Conservation (phyloP, 202 grass and related monocot species). For the Musa balbisiana region DNA sequence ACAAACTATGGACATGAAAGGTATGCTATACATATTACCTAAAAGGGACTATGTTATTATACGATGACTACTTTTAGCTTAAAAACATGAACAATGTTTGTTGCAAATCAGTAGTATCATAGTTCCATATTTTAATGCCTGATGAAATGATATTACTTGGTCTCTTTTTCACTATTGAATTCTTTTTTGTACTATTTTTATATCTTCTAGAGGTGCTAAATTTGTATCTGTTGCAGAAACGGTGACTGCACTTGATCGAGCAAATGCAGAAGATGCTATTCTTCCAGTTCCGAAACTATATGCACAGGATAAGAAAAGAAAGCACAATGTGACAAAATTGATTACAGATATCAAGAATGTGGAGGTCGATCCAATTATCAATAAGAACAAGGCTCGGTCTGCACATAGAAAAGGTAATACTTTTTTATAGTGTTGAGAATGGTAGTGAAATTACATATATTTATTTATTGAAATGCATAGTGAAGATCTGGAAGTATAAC, state of each 20-base stretch:
- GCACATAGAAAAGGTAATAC: conserved; percentile 63
- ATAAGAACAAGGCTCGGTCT: conserved; percentile 18
- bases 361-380: conserved; percentile 25
- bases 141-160: background rate
- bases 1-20: conserved; percentile 47
- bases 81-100: no score
- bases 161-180: background rate
- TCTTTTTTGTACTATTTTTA: background rate
- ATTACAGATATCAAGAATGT: conserved; percentile 31
- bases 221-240: conserved; percentile 3
- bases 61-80: no score
- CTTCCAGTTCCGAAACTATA: conserved; percentile 84
- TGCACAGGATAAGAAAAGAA: conserved; percentile 81
- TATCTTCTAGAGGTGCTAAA: background rate
- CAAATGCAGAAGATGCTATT: conserved; percentile 87
- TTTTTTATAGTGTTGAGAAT: background rate
- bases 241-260: conserved; percentile 70
- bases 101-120: no score
- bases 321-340: conserved; percentile 43
- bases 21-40: conserved; percentile 27
- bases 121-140: no score
- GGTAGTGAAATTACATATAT: background rate
- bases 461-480: background rate
- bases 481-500: no score
- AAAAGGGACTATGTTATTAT: background rate